Evolutionary conservation across 345 rosid species (phyloP).

Genomic region (Capsella bursapastoris): DNA sequence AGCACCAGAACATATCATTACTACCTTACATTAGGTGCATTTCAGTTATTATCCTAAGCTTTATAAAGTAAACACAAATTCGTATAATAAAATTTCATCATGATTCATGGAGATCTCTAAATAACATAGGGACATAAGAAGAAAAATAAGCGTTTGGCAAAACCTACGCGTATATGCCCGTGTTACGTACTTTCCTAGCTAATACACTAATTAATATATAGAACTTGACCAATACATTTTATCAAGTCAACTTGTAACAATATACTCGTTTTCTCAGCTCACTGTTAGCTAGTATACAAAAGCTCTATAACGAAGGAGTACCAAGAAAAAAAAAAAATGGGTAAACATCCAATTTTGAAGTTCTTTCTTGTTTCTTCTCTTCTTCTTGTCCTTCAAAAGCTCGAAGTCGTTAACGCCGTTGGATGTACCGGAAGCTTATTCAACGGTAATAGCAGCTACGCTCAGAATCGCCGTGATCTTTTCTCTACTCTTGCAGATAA

Average conservation of each 20-base stretch:
- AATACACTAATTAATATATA: too few species aligned
- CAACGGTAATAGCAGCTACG: not conserved
- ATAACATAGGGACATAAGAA: not conserved
- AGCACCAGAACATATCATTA: not conserved
- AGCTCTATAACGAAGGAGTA: not conserved
- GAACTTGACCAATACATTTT: not conserved
- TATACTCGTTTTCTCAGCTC: not conserved
- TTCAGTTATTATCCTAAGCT: too few species aligned
- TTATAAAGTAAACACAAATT: not conserved
- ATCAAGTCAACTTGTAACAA: not conserved
- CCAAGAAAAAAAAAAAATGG: not conserved
- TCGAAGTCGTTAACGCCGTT: constrained; percentile 4
- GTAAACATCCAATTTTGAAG: not conserved
- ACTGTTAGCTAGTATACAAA: too few species aligned
- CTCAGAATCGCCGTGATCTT: constrained; percentile 18
- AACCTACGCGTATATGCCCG: not conserved
- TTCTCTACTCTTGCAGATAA: constrained; percentile 42
- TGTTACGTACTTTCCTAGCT: not conserved
- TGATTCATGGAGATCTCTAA: not conserved
- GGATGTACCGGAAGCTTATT: constrained; percentile 25
- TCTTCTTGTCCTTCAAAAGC: constrained; percentile 9
- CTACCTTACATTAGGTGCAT: not conserved
- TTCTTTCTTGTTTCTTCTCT: constrained; percentile 23
- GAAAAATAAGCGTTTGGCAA: not conserved
- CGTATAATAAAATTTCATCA: not conserved